phyloP scores from a whole-genome alignment of 768 basidiomycete genomes.

The Mycena indigotica region DNA sequence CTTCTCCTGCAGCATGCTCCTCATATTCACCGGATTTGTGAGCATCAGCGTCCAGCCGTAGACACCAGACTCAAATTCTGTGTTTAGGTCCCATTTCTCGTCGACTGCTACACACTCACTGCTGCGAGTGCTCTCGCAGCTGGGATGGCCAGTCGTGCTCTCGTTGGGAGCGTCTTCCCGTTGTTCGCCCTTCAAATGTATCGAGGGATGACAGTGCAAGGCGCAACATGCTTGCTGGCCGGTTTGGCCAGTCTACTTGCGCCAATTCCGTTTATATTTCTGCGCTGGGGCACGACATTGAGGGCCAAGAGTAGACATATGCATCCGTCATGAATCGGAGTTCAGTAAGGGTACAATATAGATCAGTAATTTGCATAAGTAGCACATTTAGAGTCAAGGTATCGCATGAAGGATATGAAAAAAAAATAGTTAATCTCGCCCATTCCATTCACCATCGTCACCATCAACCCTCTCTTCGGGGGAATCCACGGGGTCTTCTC shows the following conservation, averaged over 20 bases:
- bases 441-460: too few species aligned
- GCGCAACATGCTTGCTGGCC: slow-evolving; percentile 40
- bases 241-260: slow-evolving; percentile 34
- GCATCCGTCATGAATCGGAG: background rate
- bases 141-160: slow-evolving; percentile 43
- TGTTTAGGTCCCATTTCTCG: slow-evolving; percentile 21
- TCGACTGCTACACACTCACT: slow-evolving; percentile 43
- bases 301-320: slow-evolving; percentile 24
- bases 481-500: too few species aligned
- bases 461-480: too few species aligned
- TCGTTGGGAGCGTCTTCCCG: slow-evolving; percentile 39
- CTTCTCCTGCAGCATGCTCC: background rate
- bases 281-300: slow-evolving; percentile 43
- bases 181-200: slow-evolving; percentile 47
- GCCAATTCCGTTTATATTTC: slow-evolving; percentile 46
- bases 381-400: too few species aligned
- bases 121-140: slow-evolving; percentile 50
- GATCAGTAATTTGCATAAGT: too few species aligned
- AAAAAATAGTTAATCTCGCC: too few species aligned
- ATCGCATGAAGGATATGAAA: too few species aligned
- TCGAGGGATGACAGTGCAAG: slow-evolving; percentile 44
- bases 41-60: background rate
- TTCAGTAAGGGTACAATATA: too few species aligned
- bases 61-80: background rate
- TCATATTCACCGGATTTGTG: background rate